phyloP scores from a whole-genome alignment of 2,329 filamentous ascomycete genomes.

The Penicillium sp. region DNA sequence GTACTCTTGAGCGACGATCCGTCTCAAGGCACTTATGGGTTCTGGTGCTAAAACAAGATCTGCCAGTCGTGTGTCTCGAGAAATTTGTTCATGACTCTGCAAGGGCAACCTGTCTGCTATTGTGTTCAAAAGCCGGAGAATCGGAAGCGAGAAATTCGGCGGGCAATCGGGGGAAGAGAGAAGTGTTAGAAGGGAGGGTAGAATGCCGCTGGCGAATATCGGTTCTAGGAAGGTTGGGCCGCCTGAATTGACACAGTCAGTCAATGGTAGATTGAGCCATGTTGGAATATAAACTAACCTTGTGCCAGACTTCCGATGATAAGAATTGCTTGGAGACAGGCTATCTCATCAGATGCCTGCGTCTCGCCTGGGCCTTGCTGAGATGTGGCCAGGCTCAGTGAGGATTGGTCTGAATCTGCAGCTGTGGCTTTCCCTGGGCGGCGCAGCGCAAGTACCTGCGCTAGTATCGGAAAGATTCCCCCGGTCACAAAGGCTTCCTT shows the following conservation, averaged over 20 bases:
- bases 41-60: conserved; percentile 63
- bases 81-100: conserved; percentile 51
- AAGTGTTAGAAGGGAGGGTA: conserved; percentile 69
- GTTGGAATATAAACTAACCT: conserved; percentile 51
- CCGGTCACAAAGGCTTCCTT: conserved; percentile 75
- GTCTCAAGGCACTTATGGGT: conserved; percentile 61
- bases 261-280: background rate
- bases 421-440: conserved; percentile 34
- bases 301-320: conserved; percentile 82
- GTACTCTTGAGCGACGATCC: conserved; percentile 63
- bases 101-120: conserved; percentile 65
- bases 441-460: conserved; percentile 48
- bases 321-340: conserved; percentile 75
- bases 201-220: conserved; percentile 64
- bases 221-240: conserved; percentile 76
- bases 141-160: conserved; percentile 66
- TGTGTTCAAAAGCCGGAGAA: conserved; percentile 70
- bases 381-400: conserved; percentile 26
- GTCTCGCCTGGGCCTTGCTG: conserved; percentile 53
- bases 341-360: conserved; percentile 48
- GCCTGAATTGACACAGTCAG: conserved; percentile 51
- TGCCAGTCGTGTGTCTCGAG: conserved; percentile 54
- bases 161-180: conserved; percentile 65
- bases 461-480: conserved; percentile 61
- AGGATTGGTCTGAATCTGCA: conserved; percentile 29